Percentiles rank a stretch among this genome's conserved stretches.
phyloP scores from a whole-genome alignment of 2,329 filamentous ascomycete genomes.

The Lachnellula arida region DNA sequence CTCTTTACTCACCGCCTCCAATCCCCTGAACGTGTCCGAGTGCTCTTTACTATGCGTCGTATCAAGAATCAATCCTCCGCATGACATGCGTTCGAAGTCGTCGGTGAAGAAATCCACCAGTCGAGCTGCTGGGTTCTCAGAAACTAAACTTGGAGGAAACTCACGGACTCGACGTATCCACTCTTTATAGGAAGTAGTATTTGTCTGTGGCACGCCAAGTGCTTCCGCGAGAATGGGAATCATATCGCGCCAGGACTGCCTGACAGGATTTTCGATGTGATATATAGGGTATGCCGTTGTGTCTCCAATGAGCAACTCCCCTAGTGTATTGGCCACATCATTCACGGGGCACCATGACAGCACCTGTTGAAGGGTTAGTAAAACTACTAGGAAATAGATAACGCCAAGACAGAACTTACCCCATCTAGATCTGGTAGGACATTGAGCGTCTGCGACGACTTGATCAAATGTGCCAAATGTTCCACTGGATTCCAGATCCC shows the following conservation, averaged over 20 bases:
- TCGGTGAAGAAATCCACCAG: constrained; percentile 33
- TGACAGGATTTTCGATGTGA: constrained; percentile 42
- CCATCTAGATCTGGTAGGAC: constrained; percentile 40
- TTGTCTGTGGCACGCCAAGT: constrained; percentile 29
- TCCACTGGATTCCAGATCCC: constrained; percentile 53
- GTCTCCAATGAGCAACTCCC: constrained; percentile 32
- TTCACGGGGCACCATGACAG: constrained; percentile 46
- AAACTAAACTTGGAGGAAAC: constrained; percentile 7
- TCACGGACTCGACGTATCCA: constrained; percentile 37
- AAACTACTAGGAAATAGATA: too few relatives aligned
- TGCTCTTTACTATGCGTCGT: constrained; percentile 33
- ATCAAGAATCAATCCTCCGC: constrained; percentile 40
- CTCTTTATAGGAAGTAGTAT: constrained; percentile 36
- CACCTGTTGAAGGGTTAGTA: too few relatives aligned
- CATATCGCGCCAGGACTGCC: constrained; percentile 39
- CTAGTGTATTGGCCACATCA: constrained; percentile 32
- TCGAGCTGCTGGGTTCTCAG: constrained; percentile 31
- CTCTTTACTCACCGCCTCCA: constrained; percentile 33
- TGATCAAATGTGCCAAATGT: constrained; percentile 46
- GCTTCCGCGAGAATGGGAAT: constrained; percentile 31
- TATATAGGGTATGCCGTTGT: constrained; percentile 34
- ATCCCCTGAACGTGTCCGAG: constrained; percentile 33
- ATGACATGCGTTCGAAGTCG: constrained; percentile 40
- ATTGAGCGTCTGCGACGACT: constrained; percentile 43
- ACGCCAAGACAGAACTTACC: background rate